phyloP scores from a whole-genome alignment of 345 rosid species.

The Acer campestre region DNA sequence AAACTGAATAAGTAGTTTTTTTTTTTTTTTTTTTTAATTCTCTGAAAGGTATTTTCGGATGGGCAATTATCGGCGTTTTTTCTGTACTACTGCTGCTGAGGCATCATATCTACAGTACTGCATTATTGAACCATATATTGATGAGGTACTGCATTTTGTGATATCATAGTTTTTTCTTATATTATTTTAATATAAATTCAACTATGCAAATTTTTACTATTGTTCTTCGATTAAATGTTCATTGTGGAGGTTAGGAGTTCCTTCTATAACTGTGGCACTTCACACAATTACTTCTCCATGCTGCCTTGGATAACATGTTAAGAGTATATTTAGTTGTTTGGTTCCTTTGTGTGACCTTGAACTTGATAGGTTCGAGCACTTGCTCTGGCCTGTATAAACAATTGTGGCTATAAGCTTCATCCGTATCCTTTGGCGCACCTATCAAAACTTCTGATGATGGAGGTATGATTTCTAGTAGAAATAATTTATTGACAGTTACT shows the following conservation, averaged over 20 bases:
- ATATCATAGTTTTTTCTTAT: not conserved
- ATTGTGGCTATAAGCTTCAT: conserved; percentile 86
- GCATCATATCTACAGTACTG: conserved; percentile 84
- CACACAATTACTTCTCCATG: not conserved
- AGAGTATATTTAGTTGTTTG: not conserved
- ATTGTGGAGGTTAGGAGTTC: not conserved
- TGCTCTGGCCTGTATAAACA: conserved; percentile 66
- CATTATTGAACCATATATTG: conserved; percentile 63
- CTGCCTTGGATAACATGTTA: not conserved
- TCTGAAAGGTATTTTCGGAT: conserved; percentile 53
- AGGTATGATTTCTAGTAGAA: conserved; percentile 39
- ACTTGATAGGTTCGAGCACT: conserved; percentile 59
- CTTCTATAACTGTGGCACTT: not conserved
- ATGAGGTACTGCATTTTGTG: conserved; percentile 48
- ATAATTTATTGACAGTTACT: conserved; percentile 2
- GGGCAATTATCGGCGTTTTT: conserved; percentile 69
- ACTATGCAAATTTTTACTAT: not conserved
- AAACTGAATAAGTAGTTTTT: not conserved
- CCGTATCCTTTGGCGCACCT: conserved; percentile 70
- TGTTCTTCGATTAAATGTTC: not conserved
- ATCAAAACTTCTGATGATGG: conserved; percentile 71
- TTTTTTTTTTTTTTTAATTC: not conserved
- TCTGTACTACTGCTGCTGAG: conserved; percentile 55
- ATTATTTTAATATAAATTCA: not conserved
- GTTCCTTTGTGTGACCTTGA: conserved; percentile 12